Percentiles rank a stretch among this genome's conserved stretches.
Conservation (phyloP, 2,329 filamentous ascomycete genomes). For the Penicillium sp. region DNA sequence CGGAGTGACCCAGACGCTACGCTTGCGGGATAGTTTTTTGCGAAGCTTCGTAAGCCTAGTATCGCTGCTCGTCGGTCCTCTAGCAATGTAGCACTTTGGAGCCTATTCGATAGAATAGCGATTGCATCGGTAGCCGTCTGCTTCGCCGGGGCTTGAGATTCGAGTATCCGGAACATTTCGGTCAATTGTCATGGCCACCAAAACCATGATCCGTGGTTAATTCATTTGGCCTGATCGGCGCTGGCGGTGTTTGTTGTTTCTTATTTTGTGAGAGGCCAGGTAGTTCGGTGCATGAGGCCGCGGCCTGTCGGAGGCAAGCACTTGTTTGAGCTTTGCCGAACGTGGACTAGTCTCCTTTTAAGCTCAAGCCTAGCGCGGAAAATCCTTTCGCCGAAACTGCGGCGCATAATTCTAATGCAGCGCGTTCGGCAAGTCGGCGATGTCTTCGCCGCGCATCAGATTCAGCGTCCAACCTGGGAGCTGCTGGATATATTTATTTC, state of each 20-base stretch:
- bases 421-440: background rate
- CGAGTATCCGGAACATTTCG: slow-evolving; percentile 56
- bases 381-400: slow-evolving; percentile 10
- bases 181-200: slow-evolving; percentile 40
- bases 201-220: slow-evolving; percentile 18
- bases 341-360: background rate
- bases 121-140: slow-evolving; percentile 96
- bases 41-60: slow-evolving; percentile 87
- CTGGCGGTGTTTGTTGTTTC: background rate
- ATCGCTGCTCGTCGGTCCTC: slow-evolving; percentile 94
- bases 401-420: slow-evolving; percentile 6
- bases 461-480: slow-evolving; percentile 6
- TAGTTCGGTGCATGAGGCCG: slow-evolving; percentile 2
- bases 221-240: slow-evolving; percentile 2
- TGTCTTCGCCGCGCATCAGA: background rate
- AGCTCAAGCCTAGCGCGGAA: slow-evolving; percentile 6
- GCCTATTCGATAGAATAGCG: slow-evolving; percentile 77
- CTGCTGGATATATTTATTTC: slow-evolving; percentile 6
- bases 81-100: slow-evolving; percentile 83
- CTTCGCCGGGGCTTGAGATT: slow-evolving; percentile 78
- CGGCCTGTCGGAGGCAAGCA: background rate
- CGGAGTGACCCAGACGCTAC: slow-evolving; percentile 91
- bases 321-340: slow-evolving; percentile 11
- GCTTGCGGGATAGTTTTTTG: slow-evolving; percentile 92
- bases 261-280: slow-evolving; percentile 9